A percentile compares a stretch with the other conserved stretches of the same genome.
These are phyloP conservation scores for Pulveroboletus sp. DNA, from an alignment of 768 basidiomycete species.

Conservation along the genomic window DNA sequence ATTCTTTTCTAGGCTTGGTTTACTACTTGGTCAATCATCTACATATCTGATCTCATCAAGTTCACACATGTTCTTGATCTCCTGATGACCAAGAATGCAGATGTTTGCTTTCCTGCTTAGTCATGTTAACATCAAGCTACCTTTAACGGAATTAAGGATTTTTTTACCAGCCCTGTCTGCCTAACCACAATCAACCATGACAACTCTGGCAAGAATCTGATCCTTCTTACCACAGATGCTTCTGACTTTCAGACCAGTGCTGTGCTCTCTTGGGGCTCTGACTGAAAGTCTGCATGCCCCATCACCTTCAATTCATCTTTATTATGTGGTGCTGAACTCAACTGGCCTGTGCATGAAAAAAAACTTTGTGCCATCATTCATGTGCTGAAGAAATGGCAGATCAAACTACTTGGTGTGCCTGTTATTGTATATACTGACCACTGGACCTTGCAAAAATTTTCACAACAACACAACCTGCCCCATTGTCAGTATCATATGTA, in stretches of 20 bases:
- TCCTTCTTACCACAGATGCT: neutral
- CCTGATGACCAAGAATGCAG: too few relatives aligned
- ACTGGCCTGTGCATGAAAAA: conserved; percentile 33
- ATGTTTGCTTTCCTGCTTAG: neutral
- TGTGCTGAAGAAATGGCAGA: neutral
- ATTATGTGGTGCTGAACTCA: conserved; percentile 5
- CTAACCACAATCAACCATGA: neutral
- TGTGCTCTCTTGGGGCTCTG: neutral
- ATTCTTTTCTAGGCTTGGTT: neutral
- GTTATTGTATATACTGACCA: conserved; percentile 29
- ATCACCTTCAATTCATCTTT: neutral
- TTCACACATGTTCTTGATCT: too few relatives aligned
- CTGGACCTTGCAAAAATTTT: conserved; percentile 22
- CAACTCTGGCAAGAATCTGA: neutral
- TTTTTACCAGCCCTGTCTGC: neutral
- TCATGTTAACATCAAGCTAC: neutral
- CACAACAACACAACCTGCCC: conserved; percentile 31
- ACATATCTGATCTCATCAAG: too few relatives aligned
- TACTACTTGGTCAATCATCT: neutral
- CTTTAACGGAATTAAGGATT: neutral
- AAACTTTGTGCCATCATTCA: conserved; percentile 21
- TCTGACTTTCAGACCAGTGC: neutral
- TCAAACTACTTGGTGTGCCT: neutral
- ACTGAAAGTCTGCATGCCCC: neutral
- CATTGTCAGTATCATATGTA: conserved; percentile 30